Percentiles rank a stretch among this genome's conserved stretches.
Evolutionary conservation across 2,329 filamentous ascomycete species (phyloP).

Genomic region (Leptographium lundbergii): DNA sequence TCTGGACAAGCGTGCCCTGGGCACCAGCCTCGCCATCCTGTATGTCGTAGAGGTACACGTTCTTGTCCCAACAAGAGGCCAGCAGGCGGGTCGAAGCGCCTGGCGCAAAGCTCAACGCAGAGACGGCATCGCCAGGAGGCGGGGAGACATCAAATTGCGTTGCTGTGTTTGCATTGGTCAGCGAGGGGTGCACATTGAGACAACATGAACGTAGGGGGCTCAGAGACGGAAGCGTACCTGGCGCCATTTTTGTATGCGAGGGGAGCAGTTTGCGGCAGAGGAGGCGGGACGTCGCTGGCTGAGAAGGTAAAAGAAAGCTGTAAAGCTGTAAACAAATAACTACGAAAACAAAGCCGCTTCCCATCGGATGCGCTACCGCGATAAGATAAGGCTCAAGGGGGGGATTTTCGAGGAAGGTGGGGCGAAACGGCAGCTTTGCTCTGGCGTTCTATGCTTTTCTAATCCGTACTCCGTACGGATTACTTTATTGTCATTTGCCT

Average conservation of each 20-base stretch:
- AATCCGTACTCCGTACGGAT: too few relatives aligned
- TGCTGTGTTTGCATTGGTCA: background rate
- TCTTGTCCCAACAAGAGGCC: slow-evolving; percentile 91
- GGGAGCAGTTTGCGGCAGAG: background rate
- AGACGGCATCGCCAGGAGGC: slow-evolving; percentile 77
- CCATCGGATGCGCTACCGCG: slow-evolving; percentile 4
- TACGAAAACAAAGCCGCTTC: background rate
- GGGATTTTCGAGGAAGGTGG: background rate
- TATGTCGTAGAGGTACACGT: slow-evolving; percentile 81
- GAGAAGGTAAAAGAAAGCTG: background rate
- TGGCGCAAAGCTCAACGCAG: slow-evolving; percentile 74
- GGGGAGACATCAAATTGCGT: slow-evolving; percentile 58
- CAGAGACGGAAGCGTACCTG: slow-evolving; percentile 3
- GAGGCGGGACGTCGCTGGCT: background rate
- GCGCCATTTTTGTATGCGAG: slow-evolving; percentile 7
- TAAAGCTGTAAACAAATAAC: slow-evolving; percentile 8
- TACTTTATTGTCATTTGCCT: background rate
- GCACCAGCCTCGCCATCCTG: slow-evolving; percentile 41
- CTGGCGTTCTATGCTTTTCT: background rate
- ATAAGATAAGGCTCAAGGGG: slow-evolving; percentile 12
- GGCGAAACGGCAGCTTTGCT: background rate
- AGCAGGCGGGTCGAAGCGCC: slow-evolving; percentile 61
- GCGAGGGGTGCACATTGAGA: background rate
- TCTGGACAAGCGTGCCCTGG: slow-evolving; percentile 51
- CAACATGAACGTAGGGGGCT: background rate